Conservation (phyloP, 2,329 filamentous ascomycete species). For the Hypoxylon sp. region DNA sequence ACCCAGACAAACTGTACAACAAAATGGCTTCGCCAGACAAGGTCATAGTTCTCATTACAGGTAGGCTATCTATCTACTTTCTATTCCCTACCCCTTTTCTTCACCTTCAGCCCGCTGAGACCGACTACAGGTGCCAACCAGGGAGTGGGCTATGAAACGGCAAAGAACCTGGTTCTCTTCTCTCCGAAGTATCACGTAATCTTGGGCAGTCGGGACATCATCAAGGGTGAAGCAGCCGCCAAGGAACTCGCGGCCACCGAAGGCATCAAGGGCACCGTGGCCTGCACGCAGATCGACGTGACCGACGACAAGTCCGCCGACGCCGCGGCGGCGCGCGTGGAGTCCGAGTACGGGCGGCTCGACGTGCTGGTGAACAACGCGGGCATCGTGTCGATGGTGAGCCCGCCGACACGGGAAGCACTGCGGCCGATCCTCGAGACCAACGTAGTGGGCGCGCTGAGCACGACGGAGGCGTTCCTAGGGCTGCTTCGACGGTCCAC, state of each 20-base stretch:
- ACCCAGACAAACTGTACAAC: not conserved
- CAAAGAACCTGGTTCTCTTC: constrained; percentile 29
- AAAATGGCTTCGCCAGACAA: constrained; percentile 17
- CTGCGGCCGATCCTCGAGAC: constrained; percentile 19
- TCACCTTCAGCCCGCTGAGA: not conserved
- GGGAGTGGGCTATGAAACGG: constrained; percentile 35
- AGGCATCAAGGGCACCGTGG: constrained; percentile 27
- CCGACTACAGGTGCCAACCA: constrained; percentile 31
- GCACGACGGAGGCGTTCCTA: constrained; percentile 24
- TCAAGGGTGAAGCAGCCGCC: constrained; percentile 33
- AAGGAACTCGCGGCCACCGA: constrained; percentile 19
- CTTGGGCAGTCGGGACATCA: constrained; percentile 34
- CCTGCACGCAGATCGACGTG: constrained; percentile 23
- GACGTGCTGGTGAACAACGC: constrained; percentile 30
- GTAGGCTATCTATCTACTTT: not conserved
- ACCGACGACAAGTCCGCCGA: constrained; percentile 23
- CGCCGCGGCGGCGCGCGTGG: constrained; percentile 14
- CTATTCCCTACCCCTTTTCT: not conserved
- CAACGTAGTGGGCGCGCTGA: constrained; percentile 25
- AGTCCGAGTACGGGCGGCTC: constrained; percentile 17
- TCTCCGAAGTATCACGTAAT: constrained; percentile 38
- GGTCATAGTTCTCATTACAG: constrained; percentile 25
- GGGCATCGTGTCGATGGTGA: constrained; percentile 14
- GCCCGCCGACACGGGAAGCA: constrained; percentile 7
- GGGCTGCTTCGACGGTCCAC: constrained; percentile 13